A percentile compares a stretch with the other conserved stretches of the same genome.
phyloP scores from a whole-genome alignment of 805 yeast species.

The Ascoidea asiatica region DNA sequence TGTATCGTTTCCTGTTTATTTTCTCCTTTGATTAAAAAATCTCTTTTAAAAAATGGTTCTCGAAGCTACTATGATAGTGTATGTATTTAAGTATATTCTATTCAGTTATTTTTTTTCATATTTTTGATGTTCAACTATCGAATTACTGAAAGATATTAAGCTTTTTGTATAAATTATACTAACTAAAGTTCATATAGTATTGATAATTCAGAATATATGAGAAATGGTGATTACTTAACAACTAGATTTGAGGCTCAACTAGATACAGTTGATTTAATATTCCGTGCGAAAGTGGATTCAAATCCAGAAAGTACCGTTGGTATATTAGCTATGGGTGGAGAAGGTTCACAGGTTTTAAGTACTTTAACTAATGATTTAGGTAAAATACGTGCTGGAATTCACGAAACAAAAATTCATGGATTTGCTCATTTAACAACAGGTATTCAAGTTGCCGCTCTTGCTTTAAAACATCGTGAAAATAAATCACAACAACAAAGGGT shows the following conservation, averaged over 20 bases:
- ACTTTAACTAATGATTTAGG: slow-evolving; percentile 84
- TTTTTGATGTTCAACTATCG: not conserved
- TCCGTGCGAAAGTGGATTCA: slow-evolving; percentile 70
- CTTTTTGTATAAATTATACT: slow-evolving; percentile 1
- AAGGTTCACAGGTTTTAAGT: slow-evolving; percentile 74
- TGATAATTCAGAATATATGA: slow-evolving; percentile 91
- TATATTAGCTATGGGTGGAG: slow-evolving; percentile 76
- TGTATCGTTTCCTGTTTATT: too few relatives aligned
- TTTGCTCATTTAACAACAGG: slow-evolving; percentile 60
- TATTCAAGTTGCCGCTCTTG: slow-evolving; percentile 85
- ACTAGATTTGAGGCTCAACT: slow-evolving; percentile 86
- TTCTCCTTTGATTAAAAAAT: too few relatives aligned
- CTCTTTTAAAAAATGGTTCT: slow-evolving; percentile 50
- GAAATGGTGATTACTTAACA: slow-evolving; percentile 89
- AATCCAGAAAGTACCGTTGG: slow-evolving; percentile 96
- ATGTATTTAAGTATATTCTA: not conserved
- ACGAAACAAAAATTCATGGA: slow-evolving; percentile 49
- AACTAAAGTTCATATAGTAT: slow-evolving; percentile 27
- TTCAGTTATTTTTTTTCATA: not conserved
- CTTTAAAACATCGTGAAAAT: slow-evolving; percentile 92
- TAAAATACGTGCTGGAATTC: slow-evolving; percentile 70
- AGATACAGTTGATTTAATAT: slow-evolving; percentile 78
- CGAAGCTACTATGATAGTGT: slow-evolving; percentile 88
- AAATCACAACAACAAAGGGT: slow-evolving; percentile 86
- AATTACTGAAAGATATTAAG: not conserved